Evolutionary conservation across 495 filamentous ascomycete species (phyloP).

Genomic region (Penicillium angulare): DNA sequence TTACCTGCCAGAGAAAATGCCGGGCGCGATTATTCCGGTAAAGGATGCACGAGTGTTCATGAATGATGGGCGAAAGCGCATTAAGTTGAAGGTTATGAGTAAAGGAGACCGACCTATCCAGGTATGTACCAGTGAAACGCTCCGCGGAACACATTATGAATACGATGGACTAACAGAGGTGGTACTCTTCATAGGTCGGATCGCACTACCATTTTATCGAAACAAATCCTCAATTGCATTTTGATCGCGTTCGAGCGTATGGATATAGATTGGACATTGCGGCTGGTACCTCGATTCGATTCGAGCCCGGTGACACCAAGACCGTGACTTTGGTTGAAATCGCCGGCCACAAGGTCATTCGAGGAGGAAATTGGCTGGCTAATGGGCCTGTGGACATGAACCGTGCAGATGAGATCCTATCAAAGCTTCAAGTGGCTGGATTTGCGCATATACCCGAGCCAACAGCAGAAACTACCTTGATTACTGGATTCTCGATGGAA

Average conservation of each 20-base stretch:
- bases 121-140: conserved; percentile 40
- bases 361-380: conserved; percentile 79
- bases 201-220: conserved; percentile 98
- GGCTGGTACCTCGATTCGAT: conserved; percentile 89
- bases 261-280: conserved; percentile 88
- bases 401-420: conserved; percentile 62
- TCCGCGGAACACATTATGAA: neutral
- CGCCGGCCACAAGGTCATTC: conserved; percentile 76
- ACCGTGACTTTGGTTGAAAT: conserved; percentile 94
- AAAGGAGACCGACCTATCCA: conserved; percentile 91
- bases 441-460: conserved; percentile 77
- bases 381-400: conserved; percentile 64
- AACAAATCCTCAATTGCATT: conserved; percentile 84
- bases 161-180: neutral
- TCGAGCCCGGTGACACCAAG: conserved; percentile 92
- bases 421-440: conserved; percentile 62
- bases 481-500: conserved; percentile 68
- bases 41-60: conserved; percentile 63
- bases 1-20: conserved; percentile 64
- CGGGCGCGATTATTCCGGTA: conserved; percentile 75
- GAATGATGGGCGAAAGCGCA: conserved; percentile 73
- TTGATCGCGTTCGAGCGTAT: conserved; percentile 82
- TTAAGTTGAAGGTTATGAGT: conserved; percentile 73
- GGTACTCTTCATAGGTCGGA: conserved; percentile 56
- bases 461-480: conserved; percentile 48